Base-by-base conservation (phyloP, 108 stramenopile genomes). In the Cyclostephanos invisitatus region DNA sequence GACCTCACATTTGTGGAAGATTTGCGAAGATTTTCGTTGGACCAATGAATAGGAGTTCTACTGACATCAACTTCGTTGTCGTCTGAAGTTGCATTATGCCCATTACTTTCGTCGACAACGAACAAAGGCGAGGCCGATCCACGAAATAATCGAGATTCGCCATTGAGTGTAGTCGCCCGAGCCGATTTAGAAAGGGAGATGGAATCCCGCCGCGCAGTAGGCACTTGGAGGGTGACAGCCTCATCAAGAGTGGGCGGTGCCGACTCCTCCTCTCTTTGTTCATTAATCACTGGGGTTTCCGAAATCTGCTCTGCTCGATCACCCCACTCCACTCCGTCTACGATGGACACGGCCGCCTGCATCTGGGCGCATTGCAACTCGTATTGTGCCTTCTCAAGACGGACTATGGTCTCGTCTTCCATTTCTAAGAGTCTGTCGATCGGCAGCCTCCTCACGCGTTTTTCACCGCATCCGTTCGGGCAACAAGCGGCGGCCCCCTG, bases 401-500 rank as follows among this genome's bases (percentile, higher is more conserved):
- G 67, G 25, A 67, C 62, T 21, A 82, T 74, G 7, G 89, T 86
- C 17, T 70, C 75, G 42, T 82, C 63, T 68, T 93, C 91, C 84
- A 88, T 75, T 38, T 82, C 77, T 10, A 84, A 44, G 5, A 93
- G 72, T 22, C 85, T 80, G 28, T 88, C 83, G 57, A 92, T 80
- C n/a, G 73, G 76, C 18, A 77, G 72, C 11, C 80, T 70, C 21
- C 65, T 49, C 4, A 95, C 72, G 7, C 80, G 70, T 18, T 67
- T 68, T 74, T 92, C 87, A 50, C 73, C 76, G 74, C 89, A 93
- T 11, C 94, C 91, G 64, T 89, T 68, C 0, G 94, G 94, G 65
- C 91, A 91, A 60, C 91, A 87, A 17, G 81, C 86, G 9, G 90
- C 89, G 18, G 91, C 90, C 36, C 87, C 84, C 55, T 91, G 90